phyloP scores from a whole-genome alignment of 2,329 filamentous ascomycete genomes.

The Fusarium subtropicale region DNA sequence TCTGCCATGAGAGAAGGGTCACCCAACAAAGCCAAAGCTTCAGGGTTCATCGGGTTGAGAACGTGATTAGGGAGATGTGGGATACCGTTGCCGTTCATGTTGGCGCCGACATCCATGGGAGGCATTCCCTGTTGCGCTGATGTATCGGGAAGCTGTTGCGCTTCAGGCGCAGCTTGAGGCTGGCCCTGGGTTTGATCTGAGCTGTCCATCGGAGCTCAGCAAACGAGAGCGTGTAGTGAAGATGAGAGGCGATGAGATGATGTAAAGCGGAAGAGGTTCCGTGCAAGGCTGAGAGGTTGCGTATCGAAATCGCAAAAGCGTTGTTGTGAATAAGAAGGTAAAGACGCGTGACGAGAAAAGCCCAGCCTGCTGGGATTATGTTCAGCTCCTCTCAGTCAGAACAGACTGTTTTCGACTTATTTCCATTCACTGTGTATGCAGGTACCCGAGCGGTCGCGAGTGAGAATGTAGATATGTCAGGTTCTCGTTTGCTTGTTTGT shows the following conservation, averaged over 20 bases:
- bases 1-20: slow-evolving; percentile 45
- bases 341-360: slow-evolving; percentile 34
- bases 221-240: background rate
- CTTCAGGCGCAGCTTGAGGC: slow-evolving; percentile 36
- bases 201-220: slow-evolving; percentile 33
- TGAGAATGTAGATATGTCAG: background rate
- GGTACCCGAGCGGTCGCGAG: background rate
- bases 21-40: slow-evolving; percentile 44
- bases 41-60: slow-evolving; percentile 40
- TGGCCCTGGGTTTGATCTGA: slow-evolving; percentile 38
- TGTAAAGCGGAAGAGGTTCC: background rate
- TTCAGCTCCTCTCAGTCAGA: slow-evolving; percentile 11
- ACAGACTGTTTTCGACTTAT: slow-evolving; percentile 2
- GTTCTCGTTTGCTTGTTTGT: slow-evolving; percentile 15
- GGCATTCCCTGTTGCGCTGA: slow-evolving; percentile 14
- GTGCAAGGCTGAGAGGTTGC: slow-evolving; percentile 34
- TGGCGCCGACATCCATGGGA: slow-evolving; percentile 17
- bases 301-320: slow-evolving; percentile 19
- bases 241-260: background rate
- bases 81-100: slow-evolving; percentile 31
- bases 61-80: slow-evolving; percentile 39
- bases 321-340: slow-evolving; percentile 40
- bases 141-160: slow-evolving; percentile 35
- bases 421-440: slow-evolving; percentile 27
- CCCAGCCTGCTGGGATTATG: slow-evolving; percentile 41